Evolutionary conservation across 225 moss, liverwort and hornwort genomes (phyloP), one percentile per base, ranked within the genome.

Genomic region (Sphagnum contortum): DNA sequence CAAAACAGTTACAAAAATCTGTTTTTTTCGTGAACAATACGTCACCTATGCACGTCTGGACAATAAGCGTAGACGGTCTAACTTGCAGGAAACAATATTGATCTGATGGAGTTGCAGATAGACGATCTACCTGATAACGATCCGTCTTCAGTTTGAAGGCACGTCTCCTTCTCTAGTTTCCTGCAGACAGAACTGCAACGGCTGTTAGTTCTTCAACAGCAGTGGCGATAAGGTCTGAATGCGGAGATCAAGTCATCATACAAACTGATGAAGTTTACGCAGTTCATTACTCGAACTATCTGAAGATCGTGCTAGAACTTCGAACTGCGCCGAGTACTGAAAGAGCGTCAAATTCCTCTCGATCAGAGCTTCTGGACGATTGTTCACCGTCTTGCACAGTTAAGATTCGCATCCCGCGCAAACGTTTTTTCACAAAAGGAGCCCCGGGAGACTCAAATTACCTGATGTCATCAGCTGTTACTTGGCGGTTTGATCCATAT

Each of bases 401-500:
- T 3, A 14, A 13, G 9, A 58, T 3, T 58, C 58, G 4, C 44
- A 13, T 13, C 2, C 14, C 29, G 12, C 6, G 4, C 45, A 45
- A 6, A 63, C 3, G 45, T 48, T 48, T 14, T 63, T 48, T 10
- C 46, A 47, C 9, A 45, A 8, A 68, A 44, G 8, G 4, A 48
- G 48, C 9, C 3, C 55, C 65, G 65, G 59, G 54, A 51, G 76
- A 92, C 92, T 89, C 87, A 55, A 89, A 83, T 51, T 83, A 87
- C 72, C 75, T 76, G 62, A 89, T 29, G 29, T 29, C 29, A 29
- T 29, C 29, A 29, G 29, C 29, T 29, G 29, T 29, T 29, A 1
- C 70, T 64, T 80, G 83, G 71, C 83, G 80, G 73, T 80, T 80
- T 63, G 77, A 75, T 78, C 87, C 92, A 57, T 80, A 77, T 45